Percentiles rank a stretch among this genome's conserved stretches.
phyloP scores from a whole-genome alignment of 106 monocot genomes.

The Acanthochlamys bracteata region DNA sequence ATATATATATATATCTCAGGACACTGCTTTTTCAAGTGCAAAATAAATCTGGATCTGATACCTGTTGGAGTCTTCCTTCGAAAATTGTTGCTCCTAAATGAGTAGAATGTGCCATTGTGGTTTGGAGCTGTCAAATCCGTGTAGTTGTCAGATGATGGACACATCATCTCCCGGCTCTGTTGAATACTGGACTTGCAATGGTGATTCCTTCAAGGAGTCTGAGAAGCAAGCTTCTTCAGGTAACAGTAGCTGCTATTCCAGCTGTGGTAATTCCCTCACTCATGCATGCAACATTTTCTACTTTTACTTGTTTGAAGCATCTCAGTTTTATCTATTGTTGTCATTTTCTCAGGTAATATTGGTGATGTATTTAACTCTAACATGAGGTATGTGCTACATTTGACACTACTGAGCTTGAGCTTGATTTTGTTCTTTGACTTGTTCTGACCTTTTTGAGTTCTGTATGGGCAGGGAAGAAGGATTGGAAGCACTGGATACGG shows the following conservation, averaged over 20 bases:
- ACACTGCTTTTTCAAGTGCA: not conserved
- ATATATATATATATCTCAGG: too few species aligned
- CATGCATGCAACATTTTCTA: too few species aligned
- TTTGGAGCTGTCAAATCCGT: constrained; percentile 3
- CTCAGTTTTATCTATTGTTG: not conserved
- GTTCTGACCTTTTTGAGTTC: not conserved
- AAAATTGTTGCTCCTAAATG: not conserved
- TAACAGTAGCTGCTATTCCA: constrained; percentile 13
- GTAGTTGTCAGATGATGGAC: constrained; percentile 5
- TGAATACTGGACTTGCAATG: not conserved
- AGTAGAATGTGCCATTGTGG: constrained; percentile 25
- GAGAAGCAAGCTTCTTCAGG: constrained; percentile 3
- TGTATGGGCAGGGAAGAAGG: constrained; percentile 21
- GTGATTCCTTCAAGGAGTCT: not conserved
- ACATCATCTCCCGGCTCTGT: not conserved
- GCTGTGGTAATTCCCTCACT: constrained; percentile 11
- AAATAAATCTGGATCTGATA: not conserved
- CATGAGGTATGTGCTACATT: constrained; percentile 8
- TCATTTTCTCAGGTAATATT: constrained; percentile 10
- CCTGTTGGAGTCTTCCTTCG: too few species aligned
- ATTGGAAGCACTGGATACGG: constrained; percentile 11
- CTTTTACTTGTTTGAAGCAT: not conserved
- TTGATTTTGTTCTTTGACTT: not conserved
- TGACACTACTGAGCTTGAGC: not conserved
- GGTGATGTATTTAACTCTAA: constrained; percentile 1